Base-by-base conservation (phyloP, 2,329 filamentous ascomycete species). In the Paecilomyces niveus region DNA sequence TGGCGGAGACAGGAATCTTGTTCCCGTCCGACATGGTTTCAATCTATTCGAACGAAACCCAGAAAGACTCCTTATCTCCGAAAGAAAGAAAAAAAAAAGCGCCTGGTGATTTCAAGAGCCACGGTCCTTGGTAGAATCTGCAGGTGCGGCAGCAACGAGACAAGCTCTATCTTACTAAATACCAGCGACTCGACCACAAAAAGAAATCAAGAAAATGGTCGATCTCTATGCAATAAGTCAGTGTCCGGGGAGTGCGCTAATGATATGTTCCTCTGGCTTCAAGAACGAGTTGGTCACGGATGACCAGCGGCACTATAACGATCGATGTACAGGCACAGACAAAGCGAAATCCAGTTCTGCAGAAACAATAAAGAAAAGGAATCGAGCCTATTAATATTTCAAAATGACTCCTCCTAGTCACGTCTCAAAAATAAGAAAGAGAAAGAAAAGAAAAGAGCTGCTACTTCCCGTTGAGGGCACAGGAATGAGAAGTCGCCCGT, bases 1-100 rank as follows among this genome's bases (percentile, higher is more conserved):
- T 74, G 51, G 73, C 72, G 6, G 72, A 67, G 13, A 72, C 60
- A 2, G 72, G 74, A 29, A 73, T 67, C n/a, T 69, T 59, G 6
- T 59, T 60, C n/a, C 52, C 51, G 24, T 58, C 54, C 15, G 56
- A 35, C 62, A 62, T 66, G 31, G 21, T 49, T 56, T 15, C 6
- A 5, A 11, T 7, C 6, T 33, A 32, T 24, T 31, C 18, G 7
- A n/a, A 33, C 26, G 32, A 21, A 52, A 26, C 21, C 13, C n/a
- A 7, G 45, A 50, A n/a, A 15, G 22, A 22, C 22, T 22, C n/a
- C 26, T 5, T 29, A 29, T 33, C 32, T 33, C 13, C 32, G 32
- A 33, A 33, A 39, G 35, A n/a, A n/a, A n/a, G 32, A 33, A 33
- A 39, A 15, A n/a, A n/a, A n/a, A n/a, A n/a, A 33, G 1, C 18